Percentiles rank a stretch among this genome's conserved stretches.
Evolutionary conservation across 805 yeast species (phyloP).

Genomic region (Candida nanaspora): DNA sequence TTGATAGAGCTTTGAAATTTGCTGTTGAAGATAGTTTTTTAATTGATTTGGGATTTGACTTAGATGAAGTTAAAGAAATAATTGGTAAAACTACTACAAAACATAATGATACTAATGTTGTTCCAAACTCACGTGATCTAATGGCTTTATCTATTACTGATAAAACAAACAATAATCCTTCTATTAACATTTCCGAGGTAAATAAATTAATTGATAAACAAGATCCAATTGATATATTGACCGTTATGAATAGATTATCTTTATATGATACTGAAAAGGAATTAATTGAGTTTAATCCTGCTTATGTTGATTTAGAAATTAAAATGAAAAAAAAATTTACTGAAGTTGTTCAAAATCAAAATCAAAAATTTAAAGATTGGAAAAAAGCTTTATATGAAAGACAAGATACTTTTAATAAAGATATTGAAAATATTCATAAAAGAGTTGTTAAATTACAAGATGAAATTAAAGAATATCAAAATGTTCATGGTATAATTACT

Average conservation of each 20-base stretch:
- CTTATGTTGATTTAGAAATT: constrained; percentile 36
- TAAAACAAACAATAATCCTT: constrained; percentile 6
- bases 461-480: neutral
- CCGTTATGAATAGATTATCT: constrained; percentile 30
- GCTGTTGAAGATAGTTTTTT: constrained; percentile 10
- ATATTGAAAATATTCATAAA: constrained; percentile 37
- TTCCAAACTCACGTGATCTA: constrained; percentile 3
- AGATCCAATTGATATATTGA: constrained; percentile 27
- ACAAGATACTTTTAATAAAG: constrained; percentile 50
- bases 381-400: constrained; percentile 44
- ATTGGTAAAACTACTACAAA: constrained; percentile 17
- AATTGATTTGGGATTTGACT: neutral
- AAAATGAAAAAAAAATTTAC: constrained; percentile 36
- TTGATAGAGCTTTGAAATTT: constrained; percentile 21
- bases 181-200: constrained; percentile 6
- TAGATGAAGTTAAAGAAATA: constrained; percentile 11
- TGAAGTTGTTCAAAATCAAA: constrained; percentile 40
- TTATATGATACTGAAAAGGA: constrained; percentile 30
- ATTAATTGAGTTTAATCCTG: constrained; percentile 37
- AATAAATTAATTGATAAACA: constrained; percentile 20
- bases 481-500: neutral
- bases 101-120: constrained; percentile 19
- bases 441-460: constrained; percentile 30
- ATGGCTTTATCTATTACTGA: neutral
- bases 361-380: constrained; percentile 55